phyloP scores from a whole-genome alignment of 108 stramenopile genomes.

The Fistulifera pelliculosa region DNA sequence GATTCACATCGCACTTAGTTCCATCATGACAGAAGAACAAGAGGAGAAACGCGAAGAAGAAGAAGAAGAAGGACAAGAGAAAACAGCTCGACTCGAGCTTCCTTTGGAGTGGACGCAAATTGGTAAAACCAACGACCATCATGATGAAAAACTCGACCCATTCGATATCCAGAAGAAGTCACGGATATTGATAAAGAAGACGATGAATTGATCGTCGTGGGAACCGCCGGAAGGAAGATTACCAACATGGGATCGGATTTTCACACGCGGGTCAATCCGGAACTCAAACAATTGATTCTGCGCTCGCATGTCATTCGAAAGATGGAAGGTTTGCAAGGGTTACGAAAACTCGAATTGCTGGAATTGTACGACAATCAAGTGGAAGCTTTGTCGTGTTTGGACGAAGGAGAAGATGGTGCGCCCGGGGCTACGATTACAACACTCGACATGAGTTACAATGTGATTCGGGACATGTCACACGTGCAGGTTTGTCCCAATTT shows the following conservation, averaged over 20 bases:
- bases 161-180: slow-evolving; percentile 74
- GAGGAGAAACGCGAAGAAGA: too few species aligned
- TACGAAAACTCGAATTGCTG: slow-evolving; percentile 58
- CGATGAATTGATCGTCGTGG: slow-evolving; percentile 56
- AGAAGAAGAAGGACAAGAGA: too few species aligned
- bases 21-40: too few species aligned
- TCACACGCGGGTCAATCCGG: slow-evolving; percentile 10
- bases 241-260: slow-evolving; percentile 62
- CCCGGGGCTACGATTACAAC: slow-evolving; percentile 44
- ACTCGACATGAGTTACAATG: slow-evolving; percentile 89
- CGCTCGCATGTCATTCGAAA: slow-evolving; percentile 66
- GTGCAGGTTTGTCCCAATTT: slow-evolving; percentile 61
- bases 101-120: slow-evolving; percentile 66
- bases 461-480: slow-evolving; percentile 78
- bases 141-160: slow-evolving; percentile 12
- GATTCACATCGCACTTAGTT: too few species aligned
- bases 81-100: slow-evolving; percentile 4
- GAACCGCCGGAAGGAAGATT: slow-evolving; percentile 81
- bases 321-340: slow-evolving; percentile 63
- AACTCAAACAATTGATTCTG: slow-evolving; percentile 48
- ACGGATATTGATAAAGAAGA: slow-evolving; percentile 33
- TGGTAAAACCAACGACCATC: slow-evolving; percentile 7
- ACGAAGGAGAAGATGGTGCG: slow-evolving; percentile 30
- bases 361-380: slow-evolving; percentile 96
- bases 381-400: slow-evolving; percentile 36